Percentiles rank a stretch among this genome's conserved stretches.
Evolutionary conservation across 2,329 filamentous ascomycete species (phyloP).

Genomic region (Fusarium fujikuroi): DNA sequence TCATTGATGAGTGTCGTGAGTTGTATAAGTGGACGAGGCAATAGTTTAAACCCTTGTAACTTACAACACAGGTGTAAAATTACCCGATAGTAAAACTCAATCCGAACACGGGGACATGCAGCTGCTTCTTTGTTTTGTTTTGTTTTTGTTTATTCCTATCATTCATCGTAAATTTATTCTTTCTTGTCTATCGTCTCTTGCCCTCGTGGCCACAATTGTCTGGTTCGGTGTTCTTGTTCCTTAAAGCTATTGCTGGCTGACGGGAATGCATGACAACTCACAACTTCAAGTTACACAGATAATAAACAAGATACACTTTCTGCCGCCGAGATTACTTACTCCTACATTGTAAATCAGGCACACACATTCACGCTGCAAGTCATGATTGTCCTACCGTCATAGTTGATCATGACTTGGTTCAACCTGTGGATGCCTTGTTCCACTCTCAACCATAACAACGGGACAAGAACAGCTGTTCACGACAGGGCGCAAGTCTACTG

Average conservation of each 20-base stretch:
- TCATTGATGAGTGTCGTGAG: conserved; percentile 1
- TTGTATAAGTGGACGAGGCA: not conserved
- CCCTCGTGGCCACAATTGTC: conserved; percentile 36
- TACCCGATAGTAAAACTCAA: conserved; percentile 16
- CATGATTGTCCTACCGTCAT: conserved; percentile 28
- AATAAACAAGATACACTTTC: conserved; percentile 8
- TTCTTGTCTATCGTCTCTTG: not conserved
- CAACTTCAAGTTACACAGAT: conserved; percentile 30
- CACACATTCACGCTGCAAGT: conserved; percentile 22
- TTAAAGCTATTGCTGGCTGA: not conserved
- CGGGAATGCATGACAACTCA: conserved; percentile 47
- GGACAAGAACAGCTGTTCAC: conserved; percentile 16
- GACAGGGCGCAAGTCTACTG: not conserved
- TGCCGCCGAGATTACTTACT: not conserved
- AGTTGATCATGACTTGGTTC: conserved; percentile 25
- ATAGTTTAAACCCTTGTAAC: conserved; percentile 5
- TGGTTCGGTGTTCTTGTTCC: conserved; percentile 18
- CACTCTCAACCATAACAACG: conserved; percentile 29
- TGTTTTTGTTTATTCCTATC: conserved; percentile 8
- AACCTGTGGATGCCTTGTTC: conserved; percentile 23
- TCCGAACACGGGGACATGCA: conserved; percentile 30
- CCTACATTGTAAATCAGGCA: not conserved
- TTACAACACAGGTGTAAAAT: not conserved
- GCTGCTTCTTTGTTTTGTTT: not conserved
- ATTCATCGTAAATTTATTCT: not conserved